Evolutionary conservation across 1,284 basidiomycete species (phyloP).

Genomic region (Heterobasidion irregulare): DNA sequence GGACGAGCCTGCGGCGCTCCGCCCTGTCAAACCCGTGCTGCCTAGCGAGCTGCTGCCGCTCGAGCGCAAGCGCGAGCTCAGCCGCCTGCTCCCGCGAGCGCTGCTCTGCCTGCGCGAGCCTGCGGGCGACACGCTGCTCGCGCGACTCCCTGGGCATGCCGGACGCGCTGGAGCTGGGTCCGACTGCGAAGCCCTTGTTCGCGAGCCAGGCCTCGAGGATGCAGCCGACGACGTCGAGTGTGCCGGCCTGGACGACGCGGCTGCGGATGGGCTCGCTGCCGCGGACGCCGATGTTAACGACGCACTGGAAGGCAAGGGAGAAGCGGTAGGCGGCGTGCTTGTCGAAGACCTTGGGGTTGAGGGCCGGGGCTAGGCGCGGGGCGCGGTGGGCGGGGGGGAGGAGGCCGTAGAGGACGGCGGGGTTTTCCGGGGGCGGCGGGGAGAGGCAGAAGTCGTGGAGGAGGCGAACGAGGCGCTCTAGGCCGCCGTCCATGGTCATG

Average conservation of each 20-base stretch:
- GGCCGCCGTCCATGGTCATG: constrained; percentile 94
- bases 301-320: constrained; percentile 91
- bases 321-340: constrained; percentile 83
- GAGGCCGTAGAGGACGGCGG: constrained; percentile 66
- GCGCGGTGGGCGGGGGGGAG: constrained; percentile 48
- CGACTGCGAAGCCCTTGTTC: constrained; percentile 74
- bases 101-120: constrained; percentile 42
- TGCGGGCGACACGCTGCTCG: constrained; percentile 57
- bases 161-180: constrained; percentile 54
- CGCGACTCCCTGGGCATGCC: constrained; percentile 62
- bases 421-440: constrained; percentile 70
- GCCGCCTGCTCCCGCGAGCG: constrained; percentile 51
- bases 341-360: constrained; percentile 67
- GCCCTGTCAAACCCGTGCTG: constrained; percentile 5
- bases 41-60: constrained; percentile 34
- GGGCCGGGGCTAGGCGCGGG: constrained; percentile 42
- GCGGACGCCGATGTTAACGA: constrained; percentile 96
- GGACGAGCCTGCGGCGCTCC: neutral
- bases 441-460: constrained; percentile 80
- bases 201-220: constrained; percentile 92
- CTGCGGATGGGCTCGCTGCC: constrained; percentile 91
- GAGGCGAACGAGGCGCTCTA: constrained; percentile 92
- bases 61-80: constrained; percentile 48
- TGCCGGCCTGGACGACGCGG: constrained; percentile 93
- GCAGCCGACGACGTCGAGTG: constrained; percentile 90